Evolutionary conservation across 2,329 filamentous ascomycete genomes (phyloP), one percentile per base, ranked within the genome.

Genomic region (Chalara sp.): DNA sequence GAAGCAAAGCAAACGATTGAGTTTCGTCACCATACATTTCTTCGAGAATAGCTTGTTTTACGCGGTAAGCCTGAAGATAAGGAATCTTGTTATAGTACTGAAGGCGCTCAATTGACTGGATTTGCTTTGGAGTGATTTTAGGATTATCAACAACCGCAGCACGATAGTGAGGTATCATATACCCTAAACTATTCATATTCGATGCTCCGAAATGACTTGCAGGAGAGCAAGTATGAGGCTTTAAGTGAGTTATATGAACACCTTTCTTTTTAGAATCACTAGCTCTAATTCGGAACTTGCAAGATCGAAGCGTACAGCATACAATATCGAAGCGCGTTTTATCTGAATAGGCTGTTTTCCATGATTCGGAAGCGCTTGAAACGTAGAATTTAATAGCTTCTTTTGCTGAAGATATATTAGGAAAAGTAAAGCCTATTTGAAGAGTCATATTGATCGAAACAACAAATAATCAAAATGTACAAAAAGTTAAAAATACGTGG

Each of bases 61-160:
- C 12, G 29, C 45, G 32, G 39, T 47, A 29, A 47, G 45, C 45
- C 39, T 47, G 45, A 8, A 11, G 5, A 39, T 37, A 47, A 28
- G 31, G 35, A 47, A 47, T 47, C n/a, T 11, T 47, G 39, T 47
- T 47, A 32, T 29, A 37, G 28, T n/a, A 47, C 29, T 29, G 33
- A 12, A 47, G 45, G 33, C 45, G 45, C 45, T 47, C 45, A 47
- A 21, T 47, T 21, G 45, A 47, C 6, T 47, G 32, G 21, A 47
- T 47, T 37, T 35, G 45, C n/a, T 10, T 21, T 8, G 4, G 3
- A 8, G 41, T n/a, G 2, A 43, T 11, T 8, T 10, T 43, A 3
- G 10, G 8, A 43, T 43, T 21, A 29, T 43, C 4, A 21, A 43
- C 8, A n/a, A 4, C 10, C 8, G 41, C 12, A n/a, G 41, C 41